Evolutionary conservation across 75 land plant genomes (phyloP), one percentile per base, ranked within the genome.

Genomic region (Isoetes taiwanensis): DNA sequence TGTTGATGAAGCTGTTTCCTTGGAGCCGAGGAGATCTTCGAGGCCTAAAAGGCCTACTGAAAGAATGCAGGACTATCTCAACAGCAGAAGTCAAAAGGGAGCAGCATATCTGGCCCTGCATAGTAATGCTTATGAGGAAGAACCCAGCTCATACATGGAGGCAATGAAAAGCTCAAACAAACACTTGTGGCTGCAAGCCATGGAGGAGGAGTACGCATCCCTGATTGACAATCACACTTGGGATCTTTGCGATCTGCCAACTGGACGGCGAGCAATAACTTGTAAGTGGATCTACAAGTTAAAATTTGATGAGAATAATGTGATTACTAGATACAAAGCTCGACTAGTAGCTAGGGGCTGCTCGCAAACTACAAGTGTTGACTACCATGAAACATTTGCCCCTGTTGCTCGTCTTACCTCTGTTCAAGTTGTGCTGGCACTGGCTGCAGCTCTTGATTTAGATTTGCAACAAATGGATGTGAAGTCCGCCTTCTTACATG

Each of bases 401-500:
- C 66, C 56, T 20, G 65, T 76, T 11, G 66, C 67, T 21, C 58
- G 61, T n/a, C 43, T 65, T 66, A 57, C 10, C 8, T 57, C 70
- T 14, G 41, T 70, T 26, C 16, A 61, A 43, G 33, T 69, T 42
- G 41, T 65, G 0, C n/a, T 70, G 9, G 64, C 32, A 1, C 28
- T 69, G 8, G 65, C 54, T 42, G 61, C 69, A 0, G 38, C 31
- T 17, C 1, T 21, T 10, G 27, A 58, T 41, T 23, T 48, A 11
- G 34, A 64, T 12, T 37, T 70, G 25, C 20, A 56, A 28, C 40
- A 70, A 32, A 6, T 65, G 29, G 74, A 65, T 64, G 74, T 64
- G 11, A 71, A 71, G 27, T 52, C 41, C 2, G 39, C 46, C 2
- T 71, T 64, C 43, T 31, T 71, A 4, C 57, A 65, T 64, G 68